A percentile compares a stretch with the other conserved stretches of the same genome.
Evolutionary conservation across 805 yeast species (phyloP).

Genomic region (Candida sphagnicola): DNA sequence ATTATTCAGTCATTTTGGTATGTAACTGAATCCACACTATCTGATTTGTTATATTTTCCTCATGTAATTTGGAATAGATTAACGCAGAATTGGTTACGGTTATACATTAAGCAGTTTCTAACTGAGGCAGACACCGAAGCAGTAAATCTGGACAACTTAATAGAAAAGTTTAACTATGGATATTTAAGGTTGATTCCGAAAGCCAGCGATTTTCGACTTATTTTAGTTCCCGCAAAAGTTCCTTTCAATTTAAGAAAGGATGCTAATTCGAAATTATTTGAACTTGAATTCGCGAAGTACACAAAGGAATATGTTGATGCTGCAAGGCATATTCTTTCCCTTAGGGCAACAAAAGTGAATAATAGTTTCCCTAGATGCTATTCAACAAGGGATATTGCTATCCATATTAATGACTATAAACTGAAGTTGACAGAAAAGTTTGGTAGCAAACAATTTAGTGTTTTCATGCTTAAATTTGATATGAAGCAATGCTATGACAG

Average conservation of each 20-base stretch:
- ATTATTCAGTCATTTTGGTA: constrained; percentile 57
- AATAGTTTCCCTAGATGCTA: constrained; percentile 22
- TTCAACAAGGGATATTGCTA: constrained; percentile 46
- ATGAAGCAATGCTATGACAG: constrained; percentile 74
- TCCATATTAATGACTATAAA: constrained; percentile 35
- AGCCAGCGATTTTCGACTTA: constrained; percentile 51
- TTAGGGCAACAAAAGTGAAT: constrained; percentile 4
- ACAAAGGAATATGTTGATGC: constrained; percentile 41
- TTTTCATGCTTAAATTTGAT: constrained; percentile 68
- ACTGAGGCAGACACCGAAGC: constrained; percentile 1
- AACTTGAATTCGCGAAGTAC: constrained; percentile 23
- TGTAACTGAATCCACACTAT: constrained; percentile 48
- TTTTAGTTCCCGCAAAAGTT: constrained; percentile 47
- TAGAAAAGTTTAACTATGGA: constrained; percentile 26
- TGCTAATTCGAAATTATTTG: constrained; percentile 24
- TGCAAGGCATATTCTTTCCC: constrained; percentile 21
- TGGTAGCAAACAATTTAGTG: constrained; percentile 22
- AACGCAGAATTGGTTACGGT: constrained; percentile 37
- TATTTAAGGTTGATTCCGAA: constrained; percentile 57
- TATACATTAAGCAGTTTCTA: constrained; percentile 40
- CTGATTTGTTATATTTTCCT: constrained; percentile 45
- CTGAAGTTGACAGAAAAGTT: constrained; percentile 5
- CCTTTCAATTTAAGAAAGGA: background rate
- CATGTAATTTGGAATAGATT: constrained; percentile 54
- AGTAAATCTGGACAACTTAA: background rate